Evolutionary conservation across 2,329 filamentous ascomycete species (phyloP).

Genomic region (Colletotrichum sp.): DNA sequence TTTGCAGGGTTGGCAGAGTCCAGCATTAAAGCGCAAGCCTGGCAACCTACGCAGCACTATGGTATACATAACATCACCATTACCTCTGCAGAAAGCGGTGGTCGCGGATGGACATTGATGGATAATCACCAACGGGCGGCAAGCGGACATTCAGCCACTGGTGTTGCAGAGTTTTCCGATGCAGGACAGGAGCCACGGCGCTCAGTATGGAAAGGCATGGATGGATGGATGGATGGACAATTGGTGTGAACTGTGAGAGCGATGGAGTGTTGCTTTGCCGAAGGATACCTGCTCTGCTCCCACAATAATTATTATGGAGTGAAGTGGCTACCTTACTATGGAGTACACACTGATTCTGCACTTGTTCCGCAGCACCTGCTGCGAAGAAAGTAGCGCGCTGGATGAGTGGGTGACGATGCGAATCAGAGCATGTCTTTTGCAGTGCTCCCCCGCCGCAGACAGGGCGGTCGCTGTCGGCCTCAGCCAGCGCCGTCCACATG

Average conservation of each 20-base stretch:
- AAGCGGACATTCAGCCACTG: not conserved
- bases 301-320: not conserved
- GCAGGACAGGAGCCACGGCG: not conserved
- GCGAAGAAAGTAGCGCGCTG: not conserved
- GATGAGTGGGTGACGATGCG: conserved; percentile 1
- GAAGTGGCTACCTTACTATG: not conserved
- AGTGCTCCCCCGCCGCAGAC: not conserved
- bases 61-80: not conserved
- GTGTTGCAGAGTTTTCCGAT: conserved; percentile 21
- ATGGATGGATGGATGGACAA: not conserved
- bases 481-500: not conserved
- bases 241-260: not conserved
- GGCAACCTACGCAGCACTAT: not conserved
- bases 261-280: not conserved
- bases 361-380: not conserved
- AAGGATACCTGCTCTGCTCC: not conserved
- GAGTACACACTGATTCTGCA: not conserved
- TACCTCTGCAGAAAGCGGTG: not conserved
- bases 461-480: conserved; percentile 7
- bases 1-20: not conserved
- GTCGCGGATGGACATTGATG: not conserved
- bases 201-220: not conserved
- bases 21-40: not conserved
- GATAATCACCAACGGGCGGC: not conserved
- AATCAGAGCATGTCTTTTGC: not conserved